phyloP scores from a whole-genome alignment of 495 filamentous ascomycete genomes.

The Trichoderma erinaceum region DNA sequence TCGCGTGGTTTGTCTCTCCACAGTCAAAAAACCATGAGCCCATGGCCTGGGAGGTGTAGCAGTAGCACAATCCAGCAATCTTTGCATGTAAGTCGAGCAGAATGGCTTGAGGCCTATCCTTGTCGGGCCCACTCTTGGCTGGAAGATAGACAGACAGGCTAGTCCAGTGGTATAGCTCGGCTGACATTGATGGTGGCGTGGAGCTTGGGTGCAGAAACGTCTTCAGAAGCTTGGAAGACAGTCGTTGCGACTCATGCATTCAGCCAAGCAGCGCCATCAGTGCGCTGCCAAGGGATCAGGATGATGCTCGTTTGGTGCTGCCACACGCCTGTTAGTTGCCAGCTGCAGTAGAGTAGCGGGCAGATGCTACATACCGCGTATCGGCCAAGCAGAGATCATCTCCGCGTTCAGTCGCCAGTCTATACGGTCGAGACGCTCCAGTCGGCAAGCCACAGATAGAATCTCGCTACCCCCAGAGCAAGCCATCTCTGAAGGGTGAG shows the following conservation, averaged over 20 bases:
- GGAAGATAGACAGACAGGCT: background rate
- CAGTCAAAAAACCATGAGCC: background rate
- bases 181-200: background rate
- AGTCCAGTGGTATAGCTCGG: background rate
- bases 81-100: background rate
- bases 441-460: too few species aligned
- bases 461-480: background rate
- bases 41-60: background rate
- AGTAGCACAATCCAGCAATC: background rate
- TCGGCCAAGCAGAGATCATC: too few species aligned
- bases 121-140: slow-evolving; percentile 1
- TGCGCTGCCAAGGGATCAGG: background rate
- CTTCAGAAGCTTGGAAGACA: background rate
- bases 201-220: background rate
- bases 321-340: too few species aligned
- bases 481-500: background rate
- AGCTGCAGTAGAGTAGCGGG: too few species aligned
- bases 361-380: too few species aligned
- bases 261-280: background rate
- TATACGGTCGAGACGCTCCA: too few species aligned
- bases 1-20: background rate
- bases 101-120: background rate
- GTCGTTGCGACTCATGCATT: slow-evolving; percentile 2
- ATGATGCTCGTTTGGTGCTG: background rate
- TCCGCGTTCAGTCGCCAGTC: too few species aligned